Evolutionary conservation across 257 asterid genomes (phyloP), one percentile per base, ranked within the genome.

Genomic region (Gentiana macrophylla): DNA sequence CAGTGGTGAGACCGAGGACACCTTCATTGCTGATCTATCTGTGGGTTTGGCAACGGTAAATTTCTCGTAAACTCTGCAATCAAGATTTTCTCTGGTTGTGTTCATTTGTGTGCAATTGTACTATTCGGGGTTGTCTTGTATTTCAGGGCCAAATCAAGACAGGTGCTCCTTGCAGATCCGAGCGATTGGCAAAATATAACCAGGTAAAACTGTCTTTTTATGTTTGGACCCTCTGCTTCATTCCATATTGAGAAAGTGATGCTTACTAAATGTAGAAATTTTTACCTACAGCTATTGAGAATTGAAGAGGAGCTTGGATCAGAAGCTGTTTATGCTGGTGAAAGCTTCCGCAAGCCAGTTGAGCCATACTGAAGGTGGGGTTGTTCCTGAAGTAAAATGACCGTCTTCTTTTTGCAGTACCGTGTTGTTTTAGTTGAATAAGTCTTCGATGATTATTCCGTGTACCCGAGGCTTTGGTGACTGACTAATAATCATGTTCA

Each of bases 1-100:
- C 80, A 91, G 98, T 88, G 97, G 98, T 2, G 98, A 91, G 52
- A 91, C 97, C 0, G 98, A 91, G 81, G 98, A 91, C 71, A 87
- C 98, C 67, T 91, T 91, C 86, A 91, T 91, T 75, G 97, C 95
- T 64, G 98, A 91, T 77, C 97, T 91, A 12, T 66, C 98, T 5
- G 98, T 91, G 8, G 97, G 98, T 49, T 72, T 91, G 77, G 74
- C 98, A 45, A 91, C 95, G 82, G 98, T 91, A 84, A 69, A 47
- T 6, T 48, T 65, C 53, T 49, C 24, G 11, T 56, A 15, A 15
- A 15, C 24, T 15, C 24, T 15, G 24, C 24, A 15, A 15, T 15
- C 24, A 15, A 15, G 24, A 15, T 15, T 15, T 15, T 15, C 24
- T 15, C 24, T 15, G 24, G 24, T 15, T 15, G 24, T 15, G 24